phyloP scores from a whole-genome alignment of 495 filamentous ascomycete genomes.

The Neurospora sp. region DNA sequence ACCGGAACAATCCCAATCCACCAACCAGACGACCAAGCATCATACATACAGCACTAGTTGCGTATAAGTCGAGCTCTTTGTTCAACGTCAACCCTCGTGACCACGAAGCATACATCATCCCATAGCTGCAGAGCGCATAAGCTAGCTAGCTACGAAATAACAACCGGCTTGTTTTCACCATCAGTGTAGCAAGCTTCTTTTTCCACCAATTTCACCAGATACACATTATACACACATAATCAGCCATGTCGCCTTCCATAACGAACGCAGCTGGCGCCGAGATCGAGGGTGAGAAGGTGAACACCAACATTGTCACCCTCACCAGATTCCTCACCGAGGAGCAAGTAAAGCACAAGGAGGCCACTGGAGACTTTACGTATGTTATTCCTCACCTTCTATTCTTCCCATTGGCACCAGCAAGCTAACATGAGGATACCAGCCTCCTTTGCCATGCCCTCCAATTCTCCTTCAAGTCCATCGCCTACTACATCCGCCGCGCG shows the following conservation, averaged over 20 bases:
- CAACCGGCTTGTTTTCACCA: neutral
- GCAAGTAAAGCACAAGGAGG: constrained; percentile 84
- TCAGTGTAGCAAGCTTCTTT: neutral
- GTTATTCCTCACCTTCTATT: constrained; percentile 15
- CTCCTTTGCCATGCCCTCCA: constrained; percentile 95
- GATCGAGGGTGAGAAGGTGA: constrained; percentile 60
- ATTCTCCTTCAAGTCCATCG: constrained; percentile 99
- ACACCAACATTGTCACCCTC: constrained; percentile 91
- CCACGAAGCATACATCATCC: neutral
- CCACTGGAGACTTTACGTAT: constrained; percentile 96
- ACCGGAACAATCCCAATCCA: neutral
- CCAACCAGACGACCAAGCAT: neutral
- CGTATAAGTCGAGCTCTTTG: neutral
- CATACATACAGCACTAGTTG: neutral
- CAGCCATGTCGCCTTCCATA: constrained; percentile 7
- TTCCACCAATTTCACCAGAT: neutral
- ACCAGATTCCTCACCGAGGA: constrained; percentile 94
- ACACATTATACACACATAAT: constrained; percentile 3
- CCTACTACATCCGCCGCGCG: constrained; percentile 96
- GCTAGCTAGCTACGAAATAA: neutral
- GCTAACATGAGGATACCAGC: constrained; percentile 28
- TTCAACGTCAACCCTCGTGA: neutral
- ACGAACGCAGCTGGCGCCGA: constrained; percentile 21
- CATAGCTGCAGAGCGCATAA: neutral
- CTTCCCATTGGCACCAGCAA: neutral